Conservation (phyloP, 805 yeast genomes). For the Candida ponderosae region DNA sequence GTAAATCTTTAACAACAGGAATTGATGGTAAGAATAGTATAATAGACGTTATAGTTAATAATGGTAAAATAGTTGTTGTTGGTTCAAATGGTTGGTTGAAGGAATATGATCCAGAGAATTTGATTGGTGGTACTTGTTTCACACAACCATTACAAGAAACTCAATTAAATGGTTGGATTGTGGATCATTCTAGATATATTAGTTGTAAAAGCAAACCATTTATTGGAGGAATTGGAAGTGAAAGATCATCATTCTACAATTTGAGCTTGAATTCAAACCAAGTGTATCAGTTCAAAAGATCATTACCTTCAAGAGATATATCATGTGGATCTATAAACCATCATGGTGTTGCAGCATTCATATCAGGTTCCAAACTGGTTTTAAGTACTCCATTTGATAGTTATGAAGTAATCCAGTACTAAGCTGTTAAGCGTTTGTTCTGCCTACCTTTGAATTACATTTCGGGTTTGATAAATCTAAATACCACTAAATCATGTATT, state of each 20-base stretch:
- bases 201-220: conserved; percentile 6
- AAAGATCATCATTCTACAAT: conserved; percentile 17
- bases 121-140: conserved; percentile 27
- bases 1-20: conserved; percentile 4
- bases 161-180: conserved; percentile 16
- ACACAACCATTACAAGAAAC: conserved; percentile 15
- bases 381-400: conserved; percentile 18
- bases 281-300: conserved; percentile 12
- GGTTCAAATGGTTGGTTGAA: conserved; percentile 28
- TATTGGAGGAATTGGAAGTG: conserved; percentile 14
- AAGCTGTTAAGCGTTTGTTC: no score
- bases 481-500: no score
- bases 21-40: conserved; percentile 7
- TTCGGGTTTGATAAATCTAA: no score
- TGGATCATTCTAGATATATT: conserved; percentile 8
- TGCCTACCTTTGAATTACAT: no score
- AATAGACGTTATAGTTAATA: conserved; percentile 14
- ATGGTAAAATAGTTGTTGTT: conserved; percentile 20
- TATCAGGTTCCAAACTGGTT: conserved; percentile 14
- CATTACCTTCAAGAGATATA: conserved; percentile 12
- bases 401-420: conserved; percentile 16
- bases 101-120: conserved; percentile 14
- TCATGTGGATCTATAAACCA: conserved; percentile 16
- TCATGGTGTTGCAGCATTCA: conserved; percentile 16
- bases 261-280: conserved; percentile 11